Evolutionary conservation across 2,329 filamentous ascomycete species (phyloP), one percentile per base, ranked within the genome.

Genomic region (Pyrenochaeta sp.): DNA sequence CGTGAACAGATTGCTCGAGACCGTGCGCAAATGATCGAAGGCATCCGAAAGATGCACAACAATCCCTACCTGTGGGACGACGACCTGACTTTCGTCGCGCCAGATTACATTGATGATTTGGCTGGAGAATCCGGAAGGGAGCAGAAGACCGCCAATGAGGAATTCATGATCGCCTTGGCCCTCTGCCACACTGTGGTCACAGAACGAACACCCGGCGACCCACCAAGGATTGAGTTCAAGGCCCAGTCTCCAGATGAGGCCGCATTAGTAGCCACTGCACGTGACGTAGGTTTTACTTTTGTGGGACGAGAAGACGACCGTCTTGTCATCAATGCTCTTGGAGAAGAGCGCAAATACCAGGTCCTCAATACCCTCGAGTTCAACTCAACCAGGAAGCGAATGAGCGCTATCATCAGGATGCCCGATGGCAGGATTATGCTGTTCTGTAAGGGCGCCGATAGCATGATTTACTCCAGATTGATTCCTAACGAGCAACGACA

Each of bases 171-270:
- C 52, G 92, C 91, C 8, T 84, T 99, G 57, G 93, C 95, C 19
- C 86, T 99, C n/a, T 99, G 95, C 72, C 95, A 99, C 75, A 96
- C 93, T 0, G 95, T 99, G 59, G 94, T 99, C 61, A 91, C 94
- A 0, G 95, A 99, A 76, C 89, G 89, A 63, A 88, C 89, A 0
- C 92, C 93, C 0, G 94, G 93, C n/a, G 92, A 98, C 67, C 90
- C 90, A 30, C 94, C 95, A 0, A 91, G 86, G 77, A 95, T 99
- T 71, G 86, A 93, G 28, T 99, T 97, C 85, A 98, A 96, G 80
- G 95, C 95, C 0, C 95, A 99, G 74, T 98, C 93, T 40, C 95
- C 95, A 0, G 95, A 99, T 72, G 95, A 99, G 79, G 93, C 95
- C 52, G 95, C 95, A 12, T 83, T 99, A 13, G 95, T 99, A 7